Percentiles rank a stretch among this genome's conserved stretches.
Conservation (phyloP, 768 basidiomycete genomes). For the Agrocybe chaxingu region DNA sequence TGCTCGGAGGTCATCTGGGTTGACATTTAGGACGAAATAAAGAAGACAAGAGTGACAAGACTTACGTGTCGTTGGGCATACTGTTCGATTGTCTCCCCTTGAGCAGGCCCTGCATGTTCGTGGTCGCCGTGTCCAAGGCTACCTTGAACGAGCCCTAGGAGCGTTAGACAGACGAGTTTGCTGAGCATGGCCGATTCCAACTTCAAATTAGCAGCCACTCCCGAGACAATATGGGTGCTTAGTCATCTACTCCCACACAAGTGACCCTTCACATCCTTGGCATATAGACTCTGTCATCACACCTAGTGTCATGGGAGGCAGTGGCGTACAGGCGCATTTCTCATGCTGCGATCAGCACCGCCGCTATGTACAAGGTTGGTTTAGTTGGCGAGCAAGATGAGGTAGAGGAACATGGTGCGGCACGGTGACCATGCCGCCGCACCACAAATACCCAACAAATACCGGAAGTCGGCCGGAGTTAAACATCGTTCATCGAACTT, state of each 20-base stretch:
- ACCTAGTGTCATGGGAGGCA: too few relatives aligned
- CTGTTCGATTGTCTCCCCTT: conserved; percentile 66
- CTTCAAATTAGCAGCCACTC: background rate
- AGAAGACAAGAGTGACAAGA: conserved; percentile 13
- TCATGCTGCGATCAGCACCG: too few relatives aligned
- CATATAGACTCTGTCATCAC: too few relatives aligned
- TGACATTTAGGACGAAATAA: background rate
- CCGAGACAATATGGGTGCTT: conserved; percentile 1
- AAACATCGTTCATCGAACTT: too few relatives aligned
- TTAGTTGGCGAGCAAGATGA: too few relatives aligned
- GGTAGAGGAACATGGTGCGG: too few relatives aligned
- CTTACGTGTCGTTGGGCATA: conserved; percentile 92
- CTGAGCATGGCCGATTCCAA: conserved; percentile 40
- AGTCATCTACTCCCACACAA: conserved; percentile 9
- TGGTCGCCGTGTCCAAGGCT: conserved; percentile 60
- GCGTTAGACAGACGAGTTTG: conserved; percentile 39
- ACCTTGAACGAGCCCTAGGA: conserved; percentile 30
- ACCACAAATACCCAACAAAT: too few relatives aligned
- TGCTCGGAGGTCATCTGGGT: conserved; percentile 85
- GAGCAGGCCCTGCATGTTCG: conserved; percentile 41
- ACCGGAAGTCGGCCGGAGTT: too few relatives aligned
- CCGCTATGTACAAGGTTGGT: too few relatives aligned
- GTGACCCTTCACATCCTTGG: background rate
- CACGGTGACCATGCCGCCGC: too few relatives aligned
- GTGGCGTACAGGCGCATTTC: too few relatives aligned